Percentiles rank a stretch among this genome's conserved stretches.
Evolutionary conservation across 2,329 filamentous ascomycete genomes (phyloP).

Genomic region (Fusarium azukiicola): DNA sequence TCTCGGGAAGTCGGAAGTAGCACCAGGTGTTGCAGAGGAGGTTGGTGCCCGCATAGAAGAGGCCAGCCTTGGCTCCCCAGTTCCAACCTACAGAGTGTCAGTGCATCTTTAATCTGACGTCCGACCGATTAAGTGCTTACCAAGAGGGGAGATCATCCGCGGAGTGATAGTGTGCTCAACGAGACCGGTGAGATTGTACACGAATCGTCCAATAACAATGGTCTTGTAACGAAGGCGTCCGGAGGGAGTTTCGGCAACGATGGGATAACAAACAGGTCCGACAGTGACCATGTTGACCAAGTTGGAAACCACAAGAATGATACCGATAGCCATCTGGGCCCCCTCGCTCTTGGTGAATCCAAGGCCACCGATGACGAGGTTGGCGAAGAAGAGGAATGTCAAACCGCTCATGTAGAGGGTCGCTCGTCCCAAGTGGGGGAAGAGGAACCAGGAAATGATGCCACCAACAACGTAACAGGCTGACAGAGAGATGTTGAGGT

Average conservation of each 20-base stretch:
- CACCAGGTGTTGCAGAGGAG: slow-evolving; percentile 64
- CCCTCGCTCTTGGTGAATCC: slow-evolving; percentile 28
- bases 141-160: slow-evolving; percentile 51
- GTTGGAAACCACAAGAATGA: slow-evolving; percentile 57
- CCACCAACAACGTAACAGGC: slow-evolving; percentile 65
- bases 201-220: slow-evolving; percentile 66
- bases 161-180: slow-evolving; percentile 64
- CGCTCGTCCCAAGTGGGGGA: slow-evolving; percentile 63
- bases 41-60: slow-evolving; percentile 58
- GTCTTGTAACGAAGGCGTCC: slow-evolving; percentile 69
- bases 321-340: slow-evolving; percentile 36
- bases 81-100: slow-evolving; percentile 19
- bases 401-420: slow-evolving; percentile 66
- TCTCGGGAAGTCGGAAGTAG: slow-evolving; percentile 57
- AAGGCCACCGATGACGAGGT: slow-evolving; percentile 49
- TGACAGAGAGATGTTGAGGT: slow-evolving; percentile 64
- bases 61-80: slow-evolving; percentile 64
- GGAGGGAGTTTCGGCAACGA: slow-evolving; percentile 66
- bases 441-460: slow-evolving; percentile 65
- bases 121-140: slow-evolving; percentile 5
- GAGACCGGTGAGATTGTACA: slow-evolving; percentile 67
- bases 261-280: slow-evolving; percentile 62
- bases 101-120: not conserved
- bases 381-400: slow-evolving; percentile 63
- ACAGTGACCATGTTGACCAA: slow-evolving; percentile 60